These are phyloP conservation scores for Pisolithus microcarpus DNA, from an alignment of 768 basidiomycete genomes.

Conservation along the genomic window DNA sequence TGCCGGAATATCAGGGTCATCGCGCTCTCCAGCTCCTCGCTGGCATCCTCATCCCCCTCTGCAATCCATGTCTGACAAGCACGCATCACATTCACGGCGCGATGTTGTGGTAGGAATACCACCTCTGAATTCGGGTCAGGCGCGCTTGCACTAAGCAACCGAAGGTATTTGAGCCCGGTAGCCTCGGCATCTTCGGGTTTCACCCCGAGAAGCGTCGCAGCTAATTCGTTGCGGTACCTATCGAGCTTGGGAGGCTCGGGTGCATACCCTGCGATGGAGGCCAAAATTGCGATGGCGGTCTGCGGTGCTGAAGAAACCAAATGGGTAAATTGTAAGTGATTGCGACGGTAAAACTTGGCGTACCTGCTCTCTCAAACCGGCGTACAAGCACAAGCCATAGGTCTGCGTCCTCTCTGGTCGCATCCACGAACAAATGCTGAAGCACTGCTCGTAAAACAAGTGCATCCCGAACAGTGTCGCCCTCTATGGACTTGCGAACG, in stretches of 20 bases:
- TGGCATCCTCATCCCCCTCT: conserved; percentile 44
- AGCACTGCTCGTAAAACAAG: conserved; percentile 58
- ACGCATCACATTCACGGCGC: conserved; percentile 84
- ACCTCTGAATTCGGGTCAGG: conserved; percentile 75
- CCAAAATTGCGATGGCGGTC: conserved; percentile 58
- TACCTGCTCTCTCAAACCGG: conserved; percentile 56
- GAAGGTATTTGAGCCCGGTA: conserved; percentile 61
- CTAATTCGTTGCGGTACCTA: conserved; percentile 84
- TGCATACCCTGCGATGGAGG: conserved; percentile 52
- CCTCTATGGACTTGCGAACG: conserved; percentile 23
- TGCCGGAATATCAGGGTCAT: conserved; percentile 69
- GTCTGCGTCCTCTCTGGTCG: conserved; percentile 61
- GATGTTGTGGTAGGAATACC: conserved; percentile 74
- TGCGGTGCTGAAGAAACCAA: conserved; percentile 48
- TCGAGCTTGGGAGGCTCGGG: conserved; percentile 68
- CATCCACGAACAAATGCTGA: conserved; percentile 50
- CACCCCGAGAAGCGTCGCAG: conserved; percentile 69
- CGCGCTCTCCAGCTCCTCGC: conserved; percentile 71
- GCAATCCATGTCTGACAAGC: conserved; percentile 79
- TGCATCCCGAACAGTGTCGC: conserved; percentile 47
- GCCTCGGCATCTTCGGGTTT: conserved; percentile 53
- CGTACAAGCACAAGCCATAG: conserved; percentile 69
- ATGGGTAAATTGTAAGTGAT: background rate
- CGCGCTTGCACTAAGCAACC: conserved; percentile 63
- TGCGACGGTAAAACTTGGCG: conserved; percentile 13